These are phyloP conservation scores for Dioscorea alata DNA, from an alignment of 106 monocot species.

Conservation along the genomic window DNA sequence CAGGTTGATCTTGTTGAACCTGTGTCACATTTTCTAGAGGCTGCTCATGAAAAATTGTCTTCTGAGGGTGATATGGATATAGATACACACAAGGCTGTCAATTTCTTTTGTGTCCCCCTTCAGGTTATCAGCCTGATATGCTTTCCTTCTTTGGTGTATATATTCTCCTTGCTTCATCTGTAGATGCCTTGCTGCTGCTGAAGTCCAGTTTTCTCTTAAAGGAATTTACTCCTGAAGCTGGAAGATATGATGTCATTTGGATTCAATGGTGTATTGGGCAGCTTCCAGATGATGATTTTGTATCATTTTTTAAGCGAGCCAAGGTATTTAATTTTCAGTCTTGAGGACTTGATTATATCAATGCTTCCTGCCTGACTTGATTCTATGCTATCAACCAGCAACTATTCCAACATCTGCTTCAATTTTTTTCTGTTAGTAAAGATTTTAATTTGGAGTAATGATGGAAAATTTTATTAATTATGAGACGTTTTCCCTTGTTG, in stretches of 20 bases:
- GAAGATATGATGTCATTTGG: slow-evolving; percentile 99
- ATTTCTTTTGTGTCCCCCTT: slow-evolving; percentile 83
- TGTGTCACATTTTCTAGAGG: slow-evolving; percentile 81
- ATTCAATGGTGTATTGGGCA: slow-evolving; percentile 98
- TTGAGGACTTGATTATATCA: too few species aligned
- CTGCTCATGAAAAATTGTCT: slow-evolving; percentile 72
- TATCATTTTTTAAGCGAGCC: slow-evolving; percentile 89
- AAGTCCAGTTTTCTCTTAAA: slow-evolving; percentile 13
- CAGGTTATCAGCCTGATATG: slow-evolving; percentile 45
- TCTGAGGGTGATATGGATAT: slow-evolving; percentile 19
- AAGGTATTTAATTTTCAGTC: slow-evolving; percentile 39
- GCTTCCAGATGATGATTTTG: slow-evolving; percentile 89
- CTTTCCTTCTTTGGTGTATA: background rate
- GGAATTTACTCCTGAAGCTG: slow-evolving; percentile 87
- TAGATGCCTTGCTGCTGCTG: background rate
- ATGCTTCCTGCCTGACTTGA: too few species aligned
- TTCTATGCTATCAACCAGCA: too few species aligned
- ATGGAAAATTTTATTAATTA: too few species aligned
- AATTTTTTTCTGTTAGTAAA: too few species aligned
- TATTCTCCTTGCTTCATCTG: background rate
- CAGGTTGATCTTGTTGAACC: slow-evolving; percentile 99
- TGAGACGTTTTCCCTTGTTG: too few species aligned
- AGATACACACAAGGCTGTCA: slow-evolving; percentile 60
- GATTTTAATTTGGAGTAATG: too few species aligned
- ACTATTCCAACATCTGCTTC: too few species aligned